Evolutionary conservation across 2,329 filamentous ascomycete species (phyloP).

Genomic region (Boeremia lycopersici): DNA sequence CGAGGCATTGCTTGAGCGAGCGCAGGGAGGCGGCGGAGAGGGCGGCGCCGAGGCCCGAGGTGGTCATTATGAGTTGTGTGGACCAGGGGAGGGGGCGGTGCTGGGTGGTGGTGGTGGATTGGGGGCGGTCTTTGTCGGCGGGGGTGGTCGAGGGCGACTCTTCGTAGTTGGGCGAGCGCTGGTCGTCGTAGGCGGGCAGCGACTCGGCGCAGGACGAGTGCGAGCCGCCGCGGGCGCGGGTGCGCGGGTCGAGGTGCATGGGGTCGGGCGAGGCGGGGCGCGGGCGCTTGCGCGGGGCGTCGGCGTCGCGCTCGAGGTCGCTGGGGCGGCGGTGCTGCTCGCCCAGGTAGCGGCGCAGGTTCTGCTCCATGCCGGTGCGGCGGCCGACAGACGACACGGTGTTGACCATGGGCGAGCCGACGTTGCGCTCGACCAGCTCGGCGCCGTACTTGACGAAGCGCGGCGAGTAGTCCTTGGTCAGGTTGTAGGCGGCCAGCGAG

Average conservation of each 20-base stretch:
- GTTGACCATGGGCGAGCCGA: constrained; percentile 80
- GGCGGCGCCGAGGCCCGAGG: constrained; percentile 86
- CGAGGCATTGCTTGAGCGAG: constrained; percentile 83
- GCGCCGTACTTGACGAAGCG: constrained; percentile 84
- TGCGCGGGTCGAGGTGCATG: constrained; percentile 57
- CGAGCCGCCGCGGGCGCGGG: constrained; percentile 59
- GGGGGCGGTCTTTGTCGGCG: constrained; percentile 23
- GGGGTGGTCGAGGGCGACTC: constrained; percentile 51
- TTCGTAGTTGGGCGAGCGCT: constrained; percentile 75
- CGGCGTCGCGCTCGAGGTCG: constrained; percentile 53
- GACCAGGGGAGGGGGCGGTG: constrained; percentile 67
- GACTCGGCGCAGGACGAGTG: constrained; percentile 73
- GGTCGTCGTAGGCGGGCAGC: constrained; percentile 82
- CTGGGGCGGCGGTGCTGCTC: constrained; percentile 58
- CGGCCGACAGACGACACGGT: constrained; percentile 84
- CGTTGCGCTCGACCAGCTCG: constrained; percentile 87
- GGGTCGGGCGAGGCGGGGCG: constrained; percentile 41
- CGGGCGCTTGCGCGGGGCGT: constrained; percentile 48
- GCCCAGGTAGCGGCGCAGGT: constrained; percentile 82
- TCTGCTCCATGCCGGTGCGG: constrained; percentile 84
- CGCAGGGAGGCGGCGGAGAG: constrained; percentile 88
- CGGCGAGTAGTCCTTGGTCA: constrained; percentile 88
- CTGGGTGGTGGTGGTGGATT: constrained; percentile 32
- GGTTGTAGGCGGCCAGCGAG: constrained; percentile 83
- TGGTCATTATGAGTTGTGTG: constrained; percentile 84